Conservation (phyloP, 2,329 filamentous ascomycete species). For the Penicillium psychrosexuale region DNA sequence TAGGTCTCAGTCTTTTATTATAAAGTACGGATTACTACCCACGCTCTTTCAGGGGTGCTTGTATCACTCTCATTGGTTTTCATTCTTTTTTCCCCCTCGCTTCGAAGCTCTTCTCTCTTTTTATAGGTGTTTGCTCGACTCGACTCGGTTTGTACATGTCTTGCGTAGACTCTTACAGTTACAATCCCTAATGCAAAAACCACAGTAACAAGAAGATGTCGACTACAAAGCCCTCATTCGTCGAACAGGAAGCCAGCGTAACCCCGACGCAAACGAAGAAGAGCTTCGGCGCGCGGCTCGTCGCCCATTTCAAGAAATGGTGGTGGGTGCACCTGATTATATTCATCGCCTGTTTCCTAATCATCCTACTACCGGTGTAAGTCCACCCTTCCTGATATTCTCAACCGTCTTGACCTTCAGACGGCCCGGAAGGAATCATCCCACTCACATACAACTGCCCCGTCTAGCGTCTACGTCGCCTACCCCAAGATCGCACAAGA, state of each 20-base stretch:
- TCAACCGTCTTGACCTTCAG: neutral
- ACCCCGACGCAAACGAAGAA: constrained; percentile 16
- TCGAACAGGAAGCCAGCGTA: constrained; percentile 20
- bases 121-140: neutral
- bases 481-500: constrained; percentile 58
- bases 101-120: neutral
- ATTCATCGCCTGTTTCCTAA: constrained; percentile 50
- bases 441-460: neutral
- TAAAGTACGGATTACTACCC: constrained; percentile 1
- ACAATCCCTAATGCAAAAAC: neutral
- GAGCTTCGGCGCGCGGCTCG: constrained; percentile 27
- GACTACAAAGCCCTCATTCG: constrained; percentile 21
- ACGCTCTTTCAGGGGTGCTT: neutral
- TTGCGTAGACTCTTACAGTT: neutral
- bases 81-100: neutral
- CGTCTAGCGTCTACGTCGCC: constrained; percentile 53
- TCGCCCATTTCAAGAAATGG: constrained; percentile 43
- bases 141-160: neutral
- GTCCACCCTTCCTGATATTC: constrained; percentile 23
- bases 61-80: neutral
- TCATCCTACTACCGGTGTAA: constrained; percentile 57
- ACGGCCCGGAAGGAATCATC: neutral
- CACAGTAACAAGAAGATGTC: constrained; percentile 15
- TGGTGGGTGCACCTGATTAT: constrained; percentile 56
- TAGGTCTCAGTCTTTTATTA: neutral